Evolutionary conservation across 2,329 filamentous ascomycete species (phyloP).

Genomic region (Colletotrichum sp.): DNA sequence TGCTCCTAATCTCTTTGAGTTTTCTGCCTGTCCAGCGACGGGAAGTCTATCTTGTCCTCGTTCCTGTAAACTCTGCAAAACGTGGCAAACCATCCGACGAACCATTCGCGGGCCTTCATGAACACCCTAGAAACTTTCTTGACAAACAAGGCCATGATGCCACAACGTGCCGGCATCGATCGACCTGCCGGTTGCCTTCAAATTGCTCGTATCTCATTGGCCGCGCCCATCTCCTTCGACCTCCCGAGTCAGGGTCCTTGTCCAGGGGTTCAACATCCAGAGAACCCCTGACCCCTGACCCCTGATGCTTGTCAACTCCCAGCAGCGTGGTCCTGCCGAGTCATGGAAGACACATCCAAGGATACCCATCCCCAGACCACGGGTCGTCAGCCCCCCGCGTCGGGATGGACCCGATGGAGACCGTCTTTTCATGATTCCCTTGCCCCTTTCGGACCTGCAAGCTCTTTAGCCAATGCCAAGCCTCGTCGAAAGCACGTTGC

Average conservation of each 20-base stretch:
- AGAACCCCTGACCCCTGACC: not conserved
- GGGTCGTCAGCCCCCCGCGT: not conserved
- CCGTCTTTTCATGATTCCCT: not conserved
- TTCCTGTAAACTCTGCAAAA: not conserved
- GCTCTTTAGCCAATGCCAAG: slow-evolving; percentile 3
- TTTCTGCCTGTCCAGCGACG: not conserved
- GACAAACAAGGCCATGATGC: not conserved
- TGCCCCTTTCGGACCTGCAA: not conserved
- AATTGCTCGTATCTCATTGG: not conserved
- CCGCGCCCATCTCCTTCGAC: not conserved
- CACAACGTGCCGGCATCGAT: not conserved
- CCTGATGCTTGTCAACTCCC: not conserved
- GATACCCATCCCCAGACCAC: not conserved
- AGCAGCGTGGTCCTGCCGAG: not conserved
- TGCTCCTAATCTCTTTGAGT: not conserved
- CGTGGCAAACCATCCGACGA: not conserved
- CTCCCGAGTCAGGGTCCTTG: not conserved
- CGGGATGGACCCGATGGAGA: not conserved
- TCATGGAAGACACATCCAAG: not conserved
- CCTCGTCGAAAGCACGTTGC: not conserved
- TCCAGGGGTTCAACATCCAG: not conserved
- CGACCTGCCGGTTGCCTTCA: not conserved
- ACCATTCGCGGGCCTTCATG: not conserved
- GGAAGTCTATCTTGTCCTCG: not conserved
- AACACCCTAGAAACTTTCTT: not conserved